Base-by-base conservation (phyloP, 2,329 filamentous ascomycete species). In the Beauveria sp. region DNA sequence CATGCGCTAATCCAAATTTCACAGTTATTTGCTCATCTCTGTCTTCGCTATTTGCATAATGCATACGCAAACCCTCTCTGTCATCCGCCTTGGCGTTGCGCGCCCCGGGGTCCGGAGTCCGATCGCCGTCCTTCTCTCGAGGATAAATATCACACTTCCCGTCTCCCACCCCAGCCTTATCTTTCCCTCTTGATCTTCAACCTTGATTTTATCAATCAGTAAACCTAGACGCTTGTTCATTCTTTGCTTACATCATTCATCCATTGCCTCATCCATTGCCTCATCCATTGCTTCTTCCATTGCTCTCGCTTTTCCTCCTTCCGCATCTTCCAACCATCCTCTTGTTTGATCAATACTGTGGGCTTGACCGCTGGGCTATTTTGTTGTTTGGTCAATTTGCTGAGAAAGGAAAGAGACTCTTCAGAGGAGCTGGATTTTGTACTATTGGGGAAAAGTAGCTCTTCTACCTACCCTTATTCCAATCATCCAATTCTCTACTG, bases 391-490 rank as follows among this genome's bases (percentile, higher is more conserved):
- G 24, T 53, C 46, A n/a, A 53, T 40, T 46, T 40, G 28, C 45
- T 12, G 38, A 51, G 26, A 30, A 28, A 62, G 18, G 30, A 40
- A 38, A 47, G 45, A 40, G 45, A 24, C 43, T 5, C 20, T 47
- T 20, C 7, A 40, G 55, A 57, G 45, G 16, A 58, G 26, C 20
- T 49, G 47, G 47, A n/a, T 16, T 53, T 52, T 56, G 46, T 62
- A 52, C 22, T 20, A 20, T 22, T 45, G 60, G 60, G 61, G 65
- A 52, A 64, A 63, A 60, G 62, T 63, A 62, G 61, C 64, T 64
- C 63, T 62, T 66, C 60, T 66, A 64, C 61, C 64, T 65, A 65
- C 62, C 62, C 60, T 65, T 67, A 63, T 64, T 60, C 63, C 61
- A 66, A 64, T 63, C 49, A 62, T 56, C 65, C 61, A 56, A 63